Percentiles rank a stretch among this genome's conserved stretches.
These are phyloP conservation scores for Ascosphaera apis DNA, from an alignment of 2,329 filamentous ascomycete species.

Conservation along the genomic window DNA sequence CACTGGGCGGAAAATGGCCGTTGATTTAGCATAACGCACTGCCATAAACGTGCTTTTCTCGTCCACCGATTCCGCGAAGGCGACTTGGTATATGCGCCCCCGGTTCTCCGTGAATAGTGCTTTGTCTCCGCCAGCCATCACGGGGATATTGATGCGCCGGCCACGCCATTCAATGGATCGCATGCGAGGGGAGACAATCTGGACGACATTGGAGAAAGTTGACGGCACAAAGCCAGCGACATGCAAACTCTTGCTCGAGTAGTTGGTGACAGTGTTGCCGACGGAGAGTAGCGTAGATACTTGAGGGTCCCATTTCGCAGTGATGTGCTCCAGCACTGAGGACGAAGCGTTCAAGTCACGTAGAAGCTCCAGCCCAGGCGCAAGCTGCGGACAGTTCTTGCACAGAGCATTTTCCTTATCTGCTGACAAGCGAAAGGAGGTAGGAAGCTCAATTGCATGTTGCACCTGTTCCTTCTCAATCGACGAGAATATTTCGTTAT, in stretches of 20 bases:
- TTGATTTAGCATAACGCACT: conserved; percentile 23
- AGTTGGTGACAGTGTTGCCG: conserved; percentile 25
- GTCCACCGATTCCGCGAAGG: conserved; percentile 24
- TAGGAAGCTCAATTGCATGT: no score
- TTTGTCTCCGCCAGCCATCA: conserved; percentile 18
- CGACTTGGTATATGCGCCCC: conserved; percentile 30
- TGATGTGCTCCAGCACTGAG: conserved; percentile 10
- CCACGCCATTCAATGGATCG: conserved; percentile 7
- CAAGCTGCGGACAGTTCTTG: conserved; percentile 14
- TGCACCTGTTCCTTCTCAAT: no score
- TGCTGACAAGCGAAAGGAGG: no score
- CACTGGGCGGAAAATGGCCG: conserved; percentile 24
- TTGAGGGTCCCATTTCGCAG: conserved; percentile 13
- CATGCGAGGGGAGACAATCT: not conserved
- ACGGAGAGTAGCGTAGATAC: conserved; percentile 24
- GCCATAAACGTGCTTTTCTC: conserved; percentile 24
- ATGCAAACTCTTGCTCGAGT: no score
- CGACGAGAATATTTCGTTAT: not conserved
- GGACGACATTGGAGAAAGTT: no score
- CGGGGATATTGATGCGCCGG: conserved; percentile 17
- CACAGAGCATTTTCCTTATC: conserved; percentile 9
- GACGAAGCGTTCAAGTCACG: conserved; percentile 13
- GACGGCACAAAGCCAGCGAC: no score
- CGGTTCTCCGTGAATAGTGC: conserved; percentile 26
- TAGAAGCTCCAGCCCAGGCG: conserved; percentile 11